phyloP scores from a whole-genome alignment of 352 stramenopile genomes.

The Phytopythium oedochilum region DNA sequence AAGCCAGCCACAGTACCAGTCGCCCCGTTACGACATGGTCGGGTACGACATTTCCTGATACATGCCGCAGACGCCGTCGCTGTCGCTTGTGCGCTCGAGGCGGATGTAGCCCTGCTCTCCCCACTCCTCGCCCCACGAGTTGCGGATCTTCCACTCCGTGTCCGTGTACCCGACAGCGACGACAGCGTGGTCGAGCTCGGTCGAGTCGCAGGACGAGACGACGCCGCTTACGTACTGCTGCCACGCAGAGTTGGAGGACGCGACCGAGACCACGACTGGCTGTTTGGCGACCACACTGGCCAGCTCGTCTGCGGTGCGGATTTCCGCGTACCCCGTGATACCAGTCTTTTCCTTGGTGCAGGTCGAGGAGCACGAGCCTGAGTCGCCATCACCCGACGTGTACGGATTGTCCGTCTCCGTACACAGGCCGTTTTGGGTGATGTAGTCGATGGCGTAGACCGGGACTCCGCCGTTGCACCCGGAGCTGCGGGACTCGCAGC shows the following conservation, averaged over 20 bases:
- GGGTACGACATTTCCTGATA: constrained; percentile 54
- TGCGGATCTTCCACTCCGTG: constrained; percentile 94
- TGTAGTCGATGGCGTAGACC: constrained; percentile 90
- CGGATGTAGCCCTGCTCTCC: constrained; percentile 94
- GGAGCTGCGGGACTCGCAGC: constrained; percentile 83
- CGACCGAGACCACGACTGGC: constrained; percentile 93
- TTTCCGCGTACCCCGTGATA: constrained; percentile 65
- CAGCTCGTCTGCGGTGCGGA: constrained; percentile 19
- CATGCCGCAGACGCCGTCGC: constrained; percentile 54
- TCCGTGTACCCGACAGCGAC: constrained; percentile 94
- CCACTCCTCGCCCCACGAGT: constrained; percentile 95
- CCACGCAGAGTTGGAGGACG: constrained; percentile 92
- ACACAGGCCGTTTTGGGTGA: constrained; percentile 84
- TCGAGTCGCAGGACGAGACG: constrained; percentile 60
- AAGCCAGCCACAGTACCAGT: too few species aligned
- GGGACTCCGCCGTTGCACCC: constrained; percentile 90
- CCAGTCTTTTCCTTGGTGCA: constrained; percentile 25
- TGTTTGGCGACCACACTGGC: constrained; percentile 35
- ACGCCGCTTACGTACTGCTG: constrained; percentile 97
- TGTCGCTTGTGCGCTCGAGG: constrained; percentile 71
- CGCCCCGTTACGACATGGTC: constrained; percentile 29
- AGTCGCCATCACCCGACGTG: constrained; percentile 17
- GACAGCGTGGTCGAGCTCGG: constrained; percentile 95
- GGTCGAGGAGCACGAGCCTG: constrained; percentile 13
- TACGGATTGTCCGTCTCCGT: constrained; percentile 28